phyloP scores from a whole-genome alignment of 176 grass and related monocot species.

The Puccinellia tenuiflora region DNA sequence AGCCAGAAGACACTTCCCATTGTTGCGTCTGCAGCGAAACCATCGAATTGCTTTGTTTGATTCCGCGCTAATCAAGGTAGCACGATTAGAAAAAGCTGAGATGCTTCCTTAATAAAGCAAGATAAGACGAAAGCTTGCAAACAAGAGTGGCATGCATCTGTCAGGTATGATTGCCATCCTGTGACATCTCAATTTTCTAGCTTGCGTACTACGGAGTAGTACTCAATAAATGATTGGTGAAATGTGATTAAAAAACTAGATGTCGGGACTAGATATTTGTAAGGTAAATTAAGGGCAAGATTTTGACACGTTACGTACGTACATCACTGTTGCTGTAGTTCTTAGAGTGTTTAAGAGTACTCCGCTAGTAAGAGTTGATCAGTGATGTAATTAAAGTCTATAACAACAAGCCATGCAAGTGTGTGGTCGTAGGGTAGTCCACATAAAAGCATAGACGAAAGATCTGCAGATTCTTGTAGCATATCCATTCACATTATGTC shows the following conservation, averaged over 20 bases:
- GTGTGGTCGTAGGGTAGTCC: conserved; percentile 17
- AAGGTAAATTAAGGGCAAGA: not conserved
- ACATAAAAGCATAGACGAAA: not conserved
- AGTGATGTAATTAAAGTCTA: not conserved
- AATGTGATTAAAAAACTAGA: too few species aligned
- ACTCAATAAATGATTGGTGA: too few species aligned
- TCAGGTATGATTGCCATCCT: not conserved
- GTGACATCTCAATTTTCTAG: not conserved
- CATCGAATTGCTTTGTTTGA: not conserved
- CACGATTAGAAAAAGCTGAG: not conserved
- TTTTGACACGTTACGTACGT: too few species aligned
- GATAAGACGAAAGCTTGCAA: not conserved
- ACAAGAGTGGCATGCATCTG: not conserved
- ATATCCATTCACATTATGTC: conserved; percentile 14
- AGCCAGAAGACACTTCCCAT: not conserved
- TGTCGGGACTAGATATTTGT: not conserved
- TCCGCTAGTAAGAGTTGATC: not conserved
- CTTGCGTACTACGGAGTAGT: too few species aligned
- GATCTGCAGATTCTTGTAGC: not conserved
- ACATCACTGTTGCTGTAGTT: too few species aligned
- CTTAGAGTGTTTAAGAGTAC: not conserved
- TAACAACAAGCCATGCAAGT: not conserved
- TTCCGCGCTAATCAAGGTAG: not conserved
- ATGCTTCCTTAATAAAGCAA: not conserved
- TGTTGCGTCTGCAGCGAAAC: not conserved